Base-by-base conservation (phyloP, 129 eudicot species). In the Flaveria bidentis region DNA sequence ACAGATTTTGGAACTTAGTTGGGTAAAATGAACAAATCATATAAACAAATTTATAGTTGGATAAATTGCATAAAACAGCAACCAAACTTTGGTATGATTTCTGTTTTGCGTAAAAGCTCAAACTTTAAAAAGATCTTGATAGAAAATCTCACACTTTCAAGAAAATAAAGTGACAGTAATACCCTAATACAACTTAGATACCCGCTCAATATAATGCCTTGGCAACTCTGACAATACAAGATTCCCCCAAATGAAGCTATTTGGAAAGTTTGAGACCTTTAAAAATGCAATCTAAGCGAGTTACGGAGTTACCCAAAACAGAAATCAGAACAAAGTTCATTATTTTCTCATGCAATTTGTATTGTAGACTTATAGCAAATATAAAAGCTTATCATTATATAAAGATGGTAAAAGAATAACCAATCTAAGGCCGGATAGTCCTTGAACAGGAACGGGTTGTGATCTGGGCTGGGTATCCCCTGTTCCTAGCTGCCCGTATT, bases 381-480 rank as follows among this genome's bases (percentile, higher is more conserved):
- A 41, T 66, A 66, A 66, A 57, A 30, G n/a, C 10, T 45, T 14
- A 47, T 60, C n/a, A 26, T 36, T 9, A 75, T 75, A 46, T 22
- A 50, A 18, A 20, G 68, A 65, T 39, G 56, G 42, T 26, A 22
- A 44, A 63, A 82, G 41, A 22, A 36, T 55, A 61, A 95, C 99
- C 99, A 95, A 78, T 64, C 83, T 91, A 68, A 89, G 88, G 71
- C 78, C 99, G 2, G 96, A 89, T 39, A 95, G 79, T 57, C 97
- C 99, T 67, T 91, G 94, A 58, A 95, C 97, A 25, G 92, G 88
- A 80, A 95, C 87, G 7, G 99, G 97, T 73, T 91, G 96, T 58
- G 99, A 95, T 85, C 99, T 87, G 47, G 99, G 99, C 79, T 95
- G 99, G 58, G 99, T 95, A 85, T 95, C 99, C 57, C 97, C 99